Base-by-base conservation (phyloP, 2,329 filamentous ascomycete species). In the Paecilomyces niveus region DNA sequence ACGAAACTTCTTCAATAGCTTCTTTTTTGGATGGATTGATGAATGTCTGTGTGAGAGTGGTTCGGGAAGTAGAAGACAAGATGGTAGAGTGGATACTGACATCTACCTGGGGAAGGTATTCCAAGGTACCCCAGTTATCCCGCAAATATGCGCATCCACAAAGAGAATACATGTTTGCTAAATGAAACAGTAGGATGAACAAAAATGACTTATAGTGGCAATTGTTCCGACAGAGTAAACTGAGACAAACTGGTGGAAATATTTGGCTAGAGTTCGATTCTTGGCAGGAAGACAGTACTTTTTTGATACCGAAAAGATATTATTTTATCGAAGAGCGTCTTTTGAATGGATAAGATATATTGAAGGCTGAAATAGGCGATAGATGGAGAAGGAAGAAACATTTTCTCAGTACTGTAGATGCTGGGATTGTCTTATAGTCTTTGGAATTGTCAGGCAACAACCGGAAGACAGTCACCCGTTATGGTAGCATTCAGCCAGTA, bases 1-100 rank as follows among this genome's bases (percentile, higher is more conserved):
- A 92, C 13, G 78, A 77, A 15, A 85, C 80, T 66, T 89, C 76
- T 8, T 76, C 67, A 59, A 86, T 80, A 2, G 67, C 67, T 9
- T 74, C 68, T 1, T 70, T 65, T 1, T 65, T 54, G 1, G 78
- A 77, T 0, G 84, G 80, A 62, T 89, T 90, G 64, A 78, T 70
- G 63, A 89, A 91, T 0, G 76, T 85, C 69, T 90, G 82, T 1
- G 74, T 80, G 7, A 85, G 72, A 1, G 68, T 70, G n/a, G 82
- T 83, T 2, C 76, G 74, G 8, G 79, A 80, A 51, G 74, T 81
- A 1, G 80, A 81, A 2, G 84, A 79, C 5, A 85, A 73, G 54
- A 90, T 85, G 7, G 77, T 83, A n/a, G 84, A 81, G 62, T 88
- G 82, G 9, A 81, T 82, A 55, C 81, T 73, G 56, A 86, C 74